Conservation (phyloP, 2,329 filamentous ascomycete species). For the Diplodia sapinea region DNA sequence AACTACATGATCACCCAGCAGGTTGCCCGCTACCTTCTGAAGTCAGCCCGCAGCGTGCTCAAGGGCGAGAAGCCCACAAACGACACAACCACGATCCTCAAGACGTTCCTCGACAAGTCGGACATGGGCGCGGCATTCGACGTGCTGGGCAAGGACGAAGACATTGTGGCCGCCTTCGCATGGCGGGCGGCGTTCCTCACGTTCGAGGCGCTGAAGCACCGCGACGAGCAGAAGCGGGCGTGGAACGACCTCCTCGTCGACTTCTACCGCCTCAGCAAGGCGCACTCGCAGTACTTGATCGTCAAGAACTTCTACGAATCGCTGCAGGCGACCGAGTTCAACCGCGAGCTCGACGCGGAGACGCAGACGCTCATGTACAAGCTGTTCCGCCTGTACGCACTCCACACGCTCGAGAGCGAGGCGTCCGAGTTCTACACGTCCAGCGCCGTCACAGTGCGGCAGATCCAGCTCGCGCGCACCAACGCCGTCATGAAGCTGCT, state of each 20-base stretch:
- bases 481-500: slow-evolving; percentile 72
- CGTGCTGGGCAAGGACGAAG: slow-evolving; percentile 70
- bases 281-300: slow-evolving; percentile 77
- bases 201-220: slow-evolving; percentile 75
- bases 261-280: slow-evolving; percentile 77
- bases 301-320: slow-evolving; percentile 80
- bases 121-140: slow-evolving; percentile 78
- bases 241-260: slow-evolving; percentile 81
- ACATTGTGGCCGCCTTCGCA: slow-evolving; percentile 75
- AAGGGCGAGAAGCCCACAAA: slow-evolving; percentile 68
- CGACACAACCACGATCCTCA: slow-evolving; percentile 71
- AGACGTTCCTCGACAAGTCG: slow-evolving; percentile 66
- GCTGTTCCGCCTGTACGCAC: slow-evolving; percentile 69
- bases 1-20: slow-evolving; percentile 86
- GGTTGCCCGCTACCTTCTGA: slow-evolving; percentile 75
- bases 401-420: slow-evolving; percentile 71
- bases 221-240: slow-evolving; percentile 74
- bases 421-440: slow-evolving; percentile 75
- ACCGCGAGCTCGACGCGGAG: slow-evolving; percentile 61
- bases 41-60: slow-evolving; percentile 74
- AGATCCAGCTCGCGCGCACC: slow-evolving; percentile 72
- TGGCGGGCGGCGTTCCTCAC: slow-evolving; percentile 77
- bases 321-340: slow-evolving; percentile 62
- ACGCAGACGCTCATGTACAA: slow-evolving; percentile 67
- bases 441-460: slow-evolving; percentile 70